These are phyloP conservation scores for Saccharomyces paradoxus DNA, from an alignment of 805 yeast species.

Conservation along the genomic window DNA sequence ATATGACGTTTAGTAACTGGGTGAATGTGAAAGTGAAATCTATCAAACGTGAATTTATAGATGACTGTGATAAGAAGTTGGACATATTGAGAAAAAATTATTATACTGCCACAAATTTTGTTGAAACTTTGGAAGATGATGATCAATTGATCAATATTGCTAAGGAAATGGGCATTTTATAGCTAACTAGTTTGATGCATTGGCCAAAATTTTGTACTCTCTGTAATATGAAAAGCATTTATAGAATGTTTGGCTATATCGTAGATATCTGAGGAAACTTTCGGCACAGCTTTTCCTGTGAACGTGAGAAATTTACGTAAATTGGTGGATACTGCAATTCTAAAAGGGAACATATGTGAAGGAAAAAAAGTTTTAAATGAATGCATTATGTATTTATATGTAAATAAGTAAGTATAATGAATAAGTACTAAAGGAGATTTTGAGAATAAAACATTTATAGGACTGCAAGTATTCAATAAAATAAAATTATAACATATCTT, in stretches of 20 bases:
- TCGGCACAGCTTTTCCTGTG: background rate
- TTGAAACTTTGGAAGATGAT: conserved; percentile 12
- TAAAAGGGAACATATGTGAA: background rate
- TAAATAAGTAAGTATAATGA: background rate
- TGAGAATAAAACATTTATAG: background rate
- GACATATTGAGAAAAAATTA: conserved; percentile 29
- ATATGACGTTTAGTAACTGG: conserved; percentile 70
- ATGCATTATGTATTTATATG: background rate
- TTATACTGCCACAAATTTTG: conserved; percentile 4
- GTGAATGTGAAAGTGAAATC: conserved; percentile 39
- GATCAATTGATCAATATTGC: conserved; percentile 13
- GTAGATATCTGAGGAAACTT: background rate
- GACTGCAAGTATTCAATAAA: background rate
- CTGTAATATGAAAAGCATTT: background rate
- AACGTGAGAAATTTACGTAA: background rate
- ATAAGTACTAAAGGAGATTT: background rate
- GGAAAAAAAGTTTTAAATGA: background rate
- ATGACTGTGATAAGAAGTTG: conserved; percentile 46
- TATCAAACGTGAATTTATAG: conserved; percentile 41
- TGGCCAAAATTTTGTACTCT: background rate
- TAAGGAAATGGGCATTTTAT: conserved; percentile 4
- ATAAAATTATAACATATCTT: conserved; percentile 12
- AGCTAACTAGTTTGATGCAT: background rate
- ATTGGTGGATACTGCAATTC: background rate
- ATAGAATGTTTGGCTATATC: background rate